Evolutionary conservation across 2,329 filamentous ascomycete species (phyloP).

Genomic region (Paracamarosporium sp.): DNA sequence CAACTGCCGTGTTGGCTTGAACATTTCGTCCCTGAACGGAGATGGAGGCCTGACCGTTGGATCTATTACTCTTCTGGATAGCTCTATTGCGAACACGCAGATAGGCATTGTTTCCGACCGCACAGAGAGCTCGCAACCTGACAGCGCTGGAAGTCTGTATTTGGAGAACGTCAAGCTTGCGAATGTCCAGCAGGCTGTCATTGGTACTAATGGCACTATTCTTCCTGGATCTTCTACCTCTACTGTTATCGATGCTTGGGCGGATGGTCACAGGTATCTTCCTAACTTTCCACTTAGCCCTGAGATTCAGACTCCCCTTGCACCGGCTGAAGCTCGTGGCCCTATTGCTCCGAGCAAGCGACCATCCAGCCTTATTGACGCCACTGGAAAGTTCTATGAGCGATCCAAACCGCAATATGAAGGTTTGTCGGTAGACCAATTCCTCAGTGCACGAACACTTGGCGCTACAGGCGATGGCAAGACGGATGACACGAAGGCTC

Average conservation of each 20-base stretch:
- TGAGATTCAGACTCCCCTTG: not conserved
- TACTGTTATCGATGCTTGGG: slow-evolving; percentile 36
- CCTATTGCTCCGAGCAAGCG: slow-evolving; percentile 52
- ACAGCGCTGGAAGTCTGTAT: slow-evolving; percentile 58
- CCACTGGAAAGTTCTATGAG: slow-evolving; percentile 56
- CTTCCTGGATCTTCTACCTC: slow-evolving; percentile 32
- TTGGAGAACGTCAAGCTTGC: slow-evolving; percentile 65
- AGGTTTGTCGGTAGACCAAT: slow-evolving; percentile 63
- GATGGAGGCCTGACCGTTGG: slow-evolving; percentile 55
- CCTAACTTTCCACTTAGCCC: slow-evolving; percentile 44
- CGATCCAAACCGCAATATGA: slow-evolving; percentile 59
- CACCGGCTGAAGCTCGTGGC: slow-evolving; percentile 48
- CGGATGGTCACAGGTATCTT: slow-evolving; percentile 40
- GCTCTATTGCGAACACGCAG: slow-evolving; percentile 56
- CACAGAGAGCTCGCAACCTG: slow-evolving; percentile 50
- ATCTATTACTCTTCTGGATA: slow-evolving; percentile 65
- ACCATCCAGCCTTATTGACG: slow-evolving; percentile 49
- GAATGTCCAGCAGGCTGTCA: slow-evolving; percentile 51
- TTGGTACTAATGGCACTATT: slow-evolving; percentile 29
- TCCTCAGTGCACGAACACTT: slow-evolving; percentile 58
- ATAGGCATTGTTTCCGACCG: slow-evolving; percentile 60
- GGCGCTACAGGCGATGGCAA: slow-evolving; percentile 81
- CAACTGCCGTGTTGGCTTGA: slow-evolving; percentile 61
- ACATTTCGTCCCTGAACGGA: slow-evolving; percentile 50
- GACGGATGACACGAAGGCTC: slow-evolving; percentile 80